A percentile compares a stretch with the other conserved stretches of the same genome.
These are phyloP conservation scores for Paracoccidioides brasiliensis DNA, from an alignment of 2,329 filamentous ascomycete genomes.

Conservation along the genomic window DNA sequence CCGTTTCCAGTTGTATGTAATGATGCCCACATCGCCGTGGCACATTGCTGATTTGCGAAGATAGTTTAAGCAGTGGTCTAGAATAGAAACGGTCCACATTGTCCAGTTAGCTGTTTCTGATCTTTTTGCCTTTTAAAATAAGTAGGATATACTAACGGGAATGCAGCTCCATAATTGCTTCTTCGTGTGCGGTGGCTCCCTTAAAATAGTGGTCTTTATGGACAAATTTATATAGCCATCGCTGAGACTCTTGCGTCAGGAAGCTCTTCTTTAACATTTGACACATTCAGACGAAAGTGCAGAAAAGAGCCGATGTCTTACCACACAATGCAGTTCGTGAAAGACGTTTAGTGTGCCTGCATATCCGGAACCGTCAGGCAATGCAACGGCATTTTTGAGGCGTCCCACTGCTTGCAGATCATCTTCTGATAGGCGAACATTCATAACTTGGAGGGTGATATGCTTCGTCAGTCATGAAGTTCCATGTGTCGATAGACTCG, in stretches of 20 bases:
- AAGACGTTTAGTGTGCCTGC: not conserved
- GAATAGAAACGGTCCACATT: not conserved
- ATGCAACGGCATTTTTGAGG: not conserved
- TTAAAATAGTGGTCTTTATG: constrained; percentile 1
- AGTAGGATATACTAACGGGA: not conserved
- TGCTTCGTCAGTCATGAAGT: not conserved
- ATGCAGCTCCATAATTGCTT: not conserved
- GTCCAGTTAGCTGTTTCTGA: not conserved
- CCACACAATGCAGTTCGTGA: constrained; percentile 1
- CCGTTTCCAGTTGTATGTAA: not conserved
- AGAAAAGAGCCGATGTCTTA: not conserved
- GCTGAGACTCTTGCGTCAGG: not conserved
- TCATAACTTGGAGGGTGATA: not conserved
- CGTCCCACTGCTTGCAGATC: not conserved
- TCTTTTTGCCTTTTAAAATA: not conserved
- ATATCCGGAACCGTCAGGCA: not conserved
- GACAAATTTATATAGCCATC: not conserved
- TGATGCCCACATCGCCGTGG: not conserved
- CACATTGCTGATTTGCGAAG: not conserved
- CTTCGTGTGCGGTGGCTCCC: not conserved
- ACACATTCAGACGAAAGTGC: not conserved
- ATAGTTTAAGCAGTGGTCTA: constrained; percentile 1
- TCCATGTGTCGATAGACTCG: not conserved
- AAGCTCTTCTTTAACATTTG: not conserved
- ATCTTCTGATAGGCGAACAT: not conserved